These are phyloP conservation scores for Aspergillus cejpii DNA, from an alignment of 2,329 filamentous ascomycete genomes.

Conservation along the genomic window DNA sequence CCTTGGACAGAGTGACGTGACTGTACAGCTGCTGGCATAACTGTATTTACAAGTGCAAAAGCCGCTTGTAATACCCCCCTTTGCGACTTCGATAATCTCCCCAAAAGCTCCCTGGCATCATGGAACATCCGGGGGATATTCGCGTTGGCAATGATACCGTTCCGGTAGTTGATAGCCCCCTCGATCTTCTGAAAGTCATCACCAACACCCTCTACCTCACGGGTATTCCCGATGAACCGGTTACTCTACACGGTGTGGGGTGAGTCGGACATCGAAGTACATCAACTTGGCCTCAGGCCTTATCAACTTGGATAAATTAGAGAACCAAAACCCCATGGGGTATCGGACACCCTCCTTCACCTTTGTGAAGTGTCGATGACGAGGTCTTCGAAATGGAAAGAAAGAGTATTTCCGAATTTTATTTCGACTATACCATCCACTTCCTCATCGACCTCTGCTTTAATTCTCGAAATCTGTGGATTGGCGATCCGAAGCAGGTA, in stretches of 20 bases:
- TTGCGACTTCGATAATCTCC: conserved; percentile 5
- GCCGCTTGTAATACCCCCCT: conserved; percentile 6
- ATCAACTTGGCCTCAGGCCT: not conserved
- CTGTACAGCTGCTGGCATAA: too few relatives aligned
- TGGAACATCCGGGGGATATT: conserved; percentile 24
- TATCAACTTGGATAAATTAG: not conserved
- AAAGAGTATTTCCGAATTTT: too few relatives aligned
- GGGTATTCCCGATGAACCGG: conserved; percentile 28
- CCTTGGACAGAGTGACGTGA: too few relatives aligned
- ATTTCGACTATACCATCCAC: too few relatives aligned
- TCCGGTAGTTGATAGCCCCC: conserved; percentile 15
- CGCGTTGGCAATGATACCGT: conserved; percentile 16
- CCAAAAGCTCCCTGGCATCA: conserved; percentile 20
- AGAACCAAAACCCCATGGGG: not conserved
- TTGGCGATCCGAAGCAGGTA: too few relatives aligned
- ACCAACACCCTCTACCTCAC: conserved; percentile 22
- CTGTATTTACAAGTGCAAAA: too few relatives aligned
- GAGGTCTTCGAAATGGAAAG: too few relatives aligned
- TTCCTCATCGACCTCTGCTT: too few relatives aligned
- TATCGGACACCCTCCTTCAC: not conserved
- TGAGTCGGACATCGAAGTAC: not conserved
- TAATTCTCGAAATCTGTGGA: too few relatives aligned
- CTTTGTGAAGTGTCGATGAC: not conserved
- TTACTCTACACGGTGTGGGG: conserved; percentile 32
- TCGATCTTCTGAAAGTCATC: conserved; percentile 16